A percentile compares a stretch with the other conserved stretches of the same genome.
Evolutionary conservation across 371 early-diverging fungal genomes (phyloP).

Genomic region (Rhizopus arrhizus): DNA sequence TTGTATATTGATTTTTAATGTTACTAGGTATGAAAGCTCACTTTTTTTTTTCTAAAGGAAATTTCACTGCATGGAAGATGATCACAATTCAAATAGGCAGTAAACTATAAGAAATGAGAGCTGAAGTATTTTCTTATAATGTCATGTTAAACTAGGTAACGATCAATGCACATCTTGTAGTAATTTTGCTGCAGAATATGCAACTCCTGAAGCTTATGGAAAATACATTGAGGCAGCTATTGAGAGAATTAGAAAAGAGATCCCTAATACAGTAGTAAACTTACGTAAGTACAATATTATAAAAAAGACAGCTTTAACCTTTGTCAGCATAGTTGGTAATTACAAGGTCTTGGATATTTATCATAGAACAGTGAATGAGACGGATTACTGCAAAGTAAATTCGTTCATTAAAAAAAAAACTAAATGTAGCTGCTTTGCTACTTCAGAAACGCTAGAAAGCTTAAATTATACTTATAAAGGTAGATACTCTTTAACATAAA

Average conservation of each 20-base stretch:
- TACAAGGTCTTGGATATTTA: conserved; percentile 27
- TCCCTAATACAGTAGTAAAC: conserved; percentile 35
- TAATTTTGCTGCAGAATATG: conserved; percentile 1
- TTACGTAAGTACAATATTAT: conserved; percentile 18
- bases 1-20: background rate
- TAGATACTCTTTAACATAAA: conserved; percentile 1
- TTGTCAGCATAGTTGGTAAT: conserved; percentile 18
- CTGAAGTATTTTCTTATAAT: too few species aligned
- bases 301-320: background rate
- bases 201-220: conserved; percentile 20
- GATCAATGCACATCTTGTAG: conserved; percentile 31
- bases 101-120: background rate
- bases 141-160: conserved; percentile 10
- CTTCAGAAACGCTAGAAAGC: conserved; percentile 11
- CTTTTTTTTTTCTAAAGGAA: conserved; percentile 6
- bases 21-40: conserved; percentile 19
- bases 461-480: conserved; percentile 25
- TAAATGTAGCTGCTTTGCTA: conserved; percentile 23
- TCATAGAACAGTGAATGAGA: conserved; percentile 15
- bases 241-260: conserved; percentile 20
- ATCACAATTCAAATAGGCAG: conserved; percentile 36
- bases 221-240: conserved; percentile 32
- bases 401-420: conserved; percentile 9
- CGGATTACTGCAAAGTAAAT: conserved; percentile 20
- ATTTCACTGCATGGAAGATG: conserved; percentile 31